These are phyloP conservation scores for Talaromyces nanjingensis DNA, from an alignment of 495 filamentous ascomycete genomes.

Conservation along the genomic window DNA sequence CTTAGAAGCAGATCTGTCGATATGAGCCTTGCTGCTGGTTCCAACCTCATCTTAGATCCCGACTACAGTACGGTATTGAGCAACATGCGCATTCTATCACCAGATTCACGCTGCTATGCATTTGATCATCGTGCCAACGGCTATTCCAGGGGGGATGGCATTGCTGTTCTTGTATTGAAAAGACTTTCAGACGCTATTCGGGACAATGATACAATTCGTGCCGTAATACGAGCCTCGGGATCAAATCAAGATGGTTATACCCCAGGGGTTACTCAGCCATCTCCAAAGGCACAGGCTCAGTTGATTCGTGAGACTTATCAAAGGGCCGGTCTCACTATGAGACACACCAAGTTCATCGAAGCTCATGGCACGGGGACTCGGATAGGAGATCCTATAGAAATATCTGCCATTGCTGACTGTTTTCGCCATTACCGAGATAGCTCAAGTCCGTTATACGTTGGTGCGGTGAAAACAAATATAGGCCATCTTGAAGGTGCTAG, in stretches of 20 bases:
- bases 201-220: constrained; percentile 25
- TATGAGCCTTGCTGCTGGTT: constrained; percentile 17
- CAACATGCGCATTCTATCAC: constrained; percentile 20
- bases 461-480: constrained; percentile 10
- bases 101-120: constrained; percentile 22
- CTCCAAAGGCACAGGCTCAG: constrained; percentile 11
- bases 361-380: constrained; percentile 28
- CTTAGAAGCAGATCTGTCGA: constrained; percentile 18
- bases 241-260: constrained; percentile 32
- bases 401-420: constrained; percentile 9
- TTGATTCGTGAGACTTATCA: constrained; percentile 16
- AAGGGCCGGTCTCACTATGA: constrained; percentile 11
- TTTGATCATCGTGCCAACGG: constrained; percentile 31
- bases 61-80: constrained; percentile 9
- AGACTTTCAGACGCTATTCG: constrained; percentile 18
- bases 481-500: constrained; percentile 45
- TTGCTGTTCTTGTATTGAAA: constrained; percentile 24
- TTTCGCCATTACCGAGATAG: constrained; percentile 1
- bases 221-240: constrained; percentile 23
- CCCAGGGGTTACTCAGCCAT: constrained; percentile 25
- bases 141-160: constrained; percentile 26
- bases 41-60: constrained; percentile 18
- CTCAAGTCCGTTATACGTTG: constrained; percentile 13
- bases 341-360: constrained; percentile 26
- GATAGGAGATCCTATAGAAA: constrained; percentile 8